phyloP scores from a whole-genome alignment of 192 early-diverging fungal genomes.

The Piromyces sp. region DNA sequence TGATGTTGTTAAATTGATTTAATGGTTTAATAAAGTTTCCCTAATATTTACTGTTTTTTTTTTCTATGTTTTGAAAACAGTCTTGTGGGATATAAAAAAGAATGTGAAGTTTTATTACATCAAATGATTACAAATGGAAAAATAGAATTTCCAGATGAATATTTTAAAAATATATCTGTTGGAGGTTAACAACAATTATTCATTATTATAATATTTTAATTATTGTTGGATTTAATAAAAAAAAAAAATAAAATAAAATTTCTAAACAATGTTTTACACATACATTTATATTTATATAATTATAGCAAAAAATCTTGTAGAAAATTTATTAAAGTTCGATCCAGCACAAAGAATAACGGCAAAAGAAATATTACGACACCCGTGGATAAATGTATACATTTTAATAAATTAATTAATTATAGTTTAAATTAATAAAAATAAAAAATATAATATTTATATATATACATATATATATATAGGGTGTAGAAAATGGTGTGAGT shows the following conservation, averaged over 20 bases:
- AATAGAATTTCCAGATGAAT: constrained; percentile 19
- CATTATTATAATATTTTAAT: no score
- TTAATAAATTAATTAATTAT: neutral
- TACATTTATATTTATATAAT: no score
- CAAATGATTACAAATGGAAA: constrained; percentile 17
- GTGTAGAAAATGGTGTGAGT: neutral
- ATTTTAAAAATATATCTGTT: constrained; percentile 9
- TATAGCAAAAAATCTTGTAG: constrained; percentile 16
- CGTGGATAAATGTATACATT: constrained; percentile 19
- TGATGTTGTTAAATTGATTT: no score
- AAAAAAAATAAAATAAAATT: no score
- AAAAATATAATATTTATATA: no score
- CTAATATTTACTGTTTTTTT: no score
- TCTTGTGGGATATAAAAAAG: constrained; percentile 16
- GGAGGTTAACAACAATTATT: neutral
- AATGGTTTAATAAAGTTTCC: neutral
- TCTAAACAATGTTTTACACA: no score
- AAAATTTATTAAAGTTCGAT: constrained; percentile 18
- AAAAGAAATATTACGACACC: constrained; percentile 22
- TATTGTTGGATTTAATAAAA: no score
- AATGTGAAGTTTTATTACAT: constrained; percentile 12
- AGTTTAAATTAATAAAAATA: no score
- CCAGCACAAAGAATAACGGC: constrained; percentile 30
- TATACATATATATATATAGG: no score
- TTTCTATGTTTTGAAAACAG: neutral